Evolutionary conservation across 441 rosid species (phyloP), one percentile per base, ranked within the genome.

Genomic region (Dalechampia spathulata): DNA sequence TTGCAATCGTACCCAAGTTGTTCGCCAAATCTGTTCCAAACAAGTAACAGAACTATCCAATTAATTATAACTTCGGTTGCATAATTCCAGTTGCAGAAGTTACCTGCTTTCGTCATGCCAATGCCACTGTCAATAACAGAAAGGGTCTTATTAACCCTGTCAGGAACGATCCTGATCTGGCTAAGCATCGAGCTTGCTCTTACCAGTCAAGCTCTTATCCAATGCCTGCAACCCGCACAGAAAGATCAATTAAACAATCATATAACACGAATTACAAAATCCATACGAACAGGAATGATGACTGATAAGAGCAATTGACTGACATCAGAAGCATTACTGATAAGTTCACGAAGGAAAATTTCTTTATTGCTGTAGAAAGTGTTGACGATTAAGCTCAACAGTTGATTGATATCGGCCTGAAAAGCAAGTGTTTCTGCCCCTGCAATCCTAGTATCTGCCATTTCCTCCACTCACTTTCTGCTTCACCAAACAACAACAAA

Each of bases 91-190:
- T 36, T 2, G 7, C 19, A 4, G 15, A 17, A 12, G 11, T 38
- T 54, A 82, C 93, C 96, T 65, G 90, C 90, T 75, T 89, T 90
- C 43, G 97, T 89, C 97, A 89, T 89, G 2, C 93, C 95, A 20
- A 86, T 50, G 10, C 95, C 95, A 43, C 95, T 89, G 60, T 86
- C 97, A 0, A 82, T 76, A 11, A 89, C 82, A 2, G 93, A 63
- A 2, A 89, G 76, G 0, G 93, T 76, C 61, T 81, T 84, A 74
- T 81, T 86, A 0, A 62, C 68, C 69, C 83, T 86, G 62, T 86
- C 97, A 8, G 93, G 93, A 0, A 90, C 74, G 10, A 90, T 34
- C 63, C 85, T 79, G 43, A 90, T 90, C 93, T 0, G 93, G 90
- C 21, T 86, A 90, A 5, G 71, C 97, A 72, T 89, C 90, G 0